phyloP scores from a whole-genome alignment of 1,139 yeast genomes.

The Candida sanyaensis region DNA sequence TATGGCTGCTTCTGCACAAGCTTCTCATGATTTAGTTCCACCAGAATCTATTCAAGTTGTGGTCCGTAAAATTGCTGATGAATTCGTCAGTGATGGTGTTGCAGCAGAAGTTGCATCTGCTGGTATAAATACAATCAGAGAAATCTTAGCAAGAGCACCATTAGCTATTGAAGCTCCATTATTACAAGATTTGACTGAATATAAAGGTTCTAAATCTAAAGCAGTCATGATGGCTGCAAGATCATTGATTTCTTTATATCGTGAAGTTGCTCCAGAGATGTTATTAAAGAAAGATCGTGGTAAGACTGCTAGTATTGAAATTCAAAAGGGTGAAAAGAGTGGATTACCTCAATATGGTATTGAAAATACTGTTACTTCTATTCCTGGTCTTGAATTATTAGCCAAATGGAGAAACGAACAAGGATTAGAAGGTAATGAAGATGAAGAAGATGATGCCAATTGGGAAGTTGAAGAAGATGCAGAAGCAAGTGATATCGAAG shows the following conservation, averaged over 20 bases:
- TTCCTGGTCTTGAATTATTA: slow-evolving; percentile 88
- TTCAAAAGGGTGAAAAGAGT: slow-evolving; percentile 54
- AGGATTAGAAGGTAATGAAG: slow-evolving; percentile 46
- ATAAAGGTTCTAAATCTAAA: slow-evolving; percentile 90
- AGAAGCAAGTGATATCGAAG: slow-evolving; percentile 57
- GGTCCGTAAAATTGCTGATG: slow-evolving; percentile 92
- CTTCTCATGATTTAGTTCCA: slow-evolving; percentile 94
- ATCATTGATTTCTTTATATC: slow-evolving; percentile 78
- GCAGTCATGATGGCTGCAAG: slow-evolving; percentile 95
- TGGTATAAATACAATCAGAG: slow-evolving; percentile 92
- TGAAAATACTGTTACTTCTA: slow-evolving; percentile 61
- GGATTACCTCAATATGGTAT: slow-evolving; percentile 72
- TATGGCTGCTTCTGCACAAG: slow-evolving; percentile 96
- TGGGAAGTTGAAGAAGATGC: slow-evolving; percentile 50
- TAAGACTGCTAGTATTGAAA: slow-evolving; percentile 79
- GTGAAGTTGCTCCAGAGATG: slow-evolving; percentile 98
- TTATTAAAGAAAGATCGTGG: slow-evolving; percentile 88
- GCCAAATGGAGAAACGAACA: slow-evolving; percentile 86
- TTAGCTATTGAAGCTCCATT: slow-evolving; percentile 85
- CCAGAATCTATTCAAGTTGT: slow-evolving; percentile 84
- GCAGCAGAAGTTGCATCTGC: slow-evolving; percentile 98
- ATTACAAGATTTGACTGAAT: slow-evolving; percentile 85
- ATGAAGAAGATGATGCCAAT: slow-evolving; percentile 39
- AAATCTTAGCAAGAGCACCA: slow-evolving; percentile 90
- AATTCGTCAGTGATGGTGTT: slow-evolving; percentile 97